phyloP scores from a whole-genome alignment of 208 protist species.

The Trypanosoma brucei region DNA sequence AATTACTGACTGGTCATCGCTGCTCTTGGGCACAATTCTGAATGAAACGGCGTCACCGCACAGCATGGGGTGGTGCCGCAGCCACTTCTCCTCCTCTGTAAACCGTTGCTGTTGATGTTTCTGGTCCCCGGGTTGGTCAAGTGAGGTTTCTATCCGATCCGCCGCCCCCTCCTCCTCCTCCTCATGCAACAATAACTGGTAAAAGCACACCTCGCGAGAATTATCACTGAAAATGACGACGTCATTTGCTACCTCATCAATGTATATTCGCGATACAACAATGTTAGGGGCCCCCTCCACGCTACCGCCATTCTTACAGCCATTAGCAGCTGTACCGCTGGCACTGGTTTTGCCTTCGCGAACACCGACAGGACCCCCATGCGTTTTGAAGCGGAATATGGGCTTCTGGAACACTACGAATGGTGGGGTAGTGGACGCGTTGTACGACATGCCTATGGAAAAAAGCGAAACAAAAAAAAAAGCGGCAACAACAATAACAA shows the following conservation, averaged over 20 bases:
- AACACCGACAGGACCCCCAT: too few relatives aligned
- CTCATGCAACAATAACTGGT: constrained; percentile 14
- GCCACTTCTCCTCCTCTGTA: neutral
- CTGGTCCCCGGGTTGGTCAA: too few relatives aligned
- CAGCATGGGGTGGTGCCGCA: constrained; percentile 3
- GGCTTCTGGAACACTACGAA: constrained; percentile 32
- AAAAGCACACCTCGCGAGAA: constrained; percentile 23
- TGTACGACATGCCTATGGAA: neutral
- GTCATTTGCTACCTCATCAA: constrained; percentile 56
- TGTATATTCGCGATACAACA: constrained; percentile 27
- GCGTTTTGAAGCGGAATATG: constrained; percentile 14
- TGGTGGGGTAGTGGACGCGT: constrained; percentile 28
- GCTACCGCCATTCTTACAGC: neutral
- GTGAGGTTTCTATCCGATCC: too few relatives aligned
- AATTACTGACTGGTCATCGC: constrained; percentile 3
- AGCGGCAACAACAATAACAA: neutral
- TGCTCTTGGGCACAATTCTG: neutral
- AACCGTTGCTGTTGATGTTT: too few relatives aligned
- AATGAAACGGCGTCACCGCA: constrained; percentile 13
- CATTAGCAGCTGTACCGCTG: too few relatives aligned
- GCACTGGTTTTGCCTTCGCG: too few relatives aligned
- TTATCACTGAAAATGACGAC: constrained; percentile 34
- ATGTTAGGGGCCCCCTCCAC: constrained; percentile 6
- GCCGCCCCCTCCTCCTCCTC: too few relatives aligned
- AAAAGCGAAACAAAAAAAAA: neutral